Conservation (phyloP, 106 monocot genomes). For the Hemerocallis citrina region DNA sequence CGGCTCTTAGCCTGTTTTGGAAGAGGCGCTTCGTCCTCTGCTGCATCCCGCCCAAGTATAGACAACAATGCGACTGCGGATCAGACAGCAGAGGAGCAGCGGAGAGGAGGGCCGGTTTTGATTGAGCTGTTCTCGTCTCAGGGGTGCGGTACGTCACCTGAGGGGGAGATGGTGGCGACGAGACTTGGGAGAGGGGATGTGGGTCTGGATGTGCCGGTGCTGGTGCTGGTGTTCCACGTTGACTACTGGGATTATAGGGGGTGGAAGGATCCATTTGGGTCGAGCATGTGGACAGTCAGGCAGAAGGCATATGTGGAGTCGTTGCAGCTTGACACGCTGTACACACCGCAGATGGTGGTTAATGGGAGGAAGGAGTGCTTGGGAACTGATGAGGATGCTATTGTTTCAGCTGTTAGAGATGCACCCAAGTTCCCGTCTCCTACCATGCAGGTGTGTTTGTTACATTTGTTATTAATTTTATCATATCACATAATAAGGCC, state of each 20-base stretch:
- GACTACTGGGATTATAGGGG: conserved; percentile 93
- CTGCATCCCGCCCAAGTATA: background rate
- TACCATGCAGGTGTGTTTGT: conserved; percentile 49
- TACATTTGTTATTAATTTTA: too few relatives aligned
- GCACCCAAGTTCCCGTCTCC: conserved; percentile 58
- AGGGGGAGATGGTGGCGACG: conserved; percentile 58
- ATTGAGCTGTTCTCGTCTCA: conserved; percentile 95
- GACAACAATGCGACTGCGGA: conserved; percentile 27
- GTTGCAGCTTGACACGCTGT: conserved; percentile 68
- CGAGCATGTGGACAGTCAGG: conserved; percentile 78
- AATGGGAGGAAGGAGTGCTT: conserved; percentile 59
- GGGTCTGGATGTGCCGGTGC: conserved; percentile 24
- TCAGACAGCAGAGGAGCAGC: conserved; percentile 33
- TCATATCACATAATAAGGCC: too few relatives aligned
- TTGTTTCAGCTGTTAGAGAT: conserved; percentile 33
- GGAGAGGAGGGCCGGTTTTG: conserved; percentile 41
- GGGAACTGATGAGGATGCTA: conserved; percentile 53
- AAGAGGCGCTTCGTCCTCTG: conserved; percentile 11
- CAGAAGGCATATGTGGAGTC: conserved; percentile 87
- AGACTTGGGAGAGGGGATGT: conserved; percentile 31
- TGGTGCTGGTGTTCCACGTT: conserved; percentile 73
- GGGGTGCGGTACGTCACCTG: conserved; percentile 80
- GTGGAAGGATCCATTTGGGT: conserved; percentile 88
- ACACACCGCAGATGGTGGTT: conserved; percentile 82
- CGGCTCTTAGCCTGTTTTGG: conserved; percentile 78